Evolutionary conservation across 148 eudicot genomes (phyloP).

Genomic region (Agrostemma githago): DNA sequence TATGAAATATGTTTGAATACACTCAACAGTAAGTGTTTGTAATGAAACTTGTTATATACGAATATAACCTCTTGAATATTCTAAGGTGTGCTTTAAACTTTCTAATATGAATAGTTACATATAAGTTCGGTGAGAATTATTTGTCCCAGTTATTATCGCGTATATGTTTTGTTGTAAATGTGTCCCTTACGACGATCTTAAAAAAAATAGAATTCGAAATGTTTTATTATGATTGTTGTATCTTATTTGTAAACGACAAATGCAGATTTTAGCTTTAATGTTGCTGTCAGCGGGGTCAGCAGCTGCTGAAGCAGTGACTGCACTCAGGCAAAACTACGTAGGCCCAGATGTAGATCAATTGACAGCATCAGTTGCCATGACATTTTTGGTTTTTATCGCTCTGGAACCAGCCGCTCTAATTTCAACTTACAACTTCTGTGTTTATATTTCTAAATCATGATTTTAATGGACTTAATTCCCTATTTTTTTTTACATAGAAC

Average conservation of each 20-base stretch:
- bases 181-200: no score
- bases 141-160: no score
- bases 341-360: slow-evolving; percentile 31
- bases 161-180: no score
- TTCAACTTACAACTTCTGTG: slow-evolving; percentile 56
- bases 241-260: neutral
- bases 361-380: slow-evolving; percentile 63
- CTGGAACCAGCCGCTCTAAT: slow-evolving; percentile 50
- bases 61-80: no score
- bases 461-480: neutral
- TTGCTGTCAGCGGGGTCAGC: slow-evolving; percentile 17
- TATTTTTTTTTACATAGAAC: neutral
- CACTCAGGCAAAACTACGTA: neutral
- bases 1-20: no score
- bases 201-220: no score
- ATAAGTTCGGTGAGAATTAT: no score
- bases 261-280: slow-evolving; percentile 64
- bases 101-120: no score
- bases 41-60: no score
- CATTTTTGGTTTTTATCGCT: slow-evolving; percentile 48
- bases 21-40: no score
- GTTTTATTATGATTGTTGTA: no score
- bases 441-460: slow-evolving; percentile 16
- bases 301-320: neutral
- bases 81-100: no score